A percentile compares a stretch with the other conserved stretches of the same genome.
Evolutionary conservation across 2,329 filamentous ascomycete genomes (phyloP).

Genomic region (Aspergillus caelatus): DNA sequence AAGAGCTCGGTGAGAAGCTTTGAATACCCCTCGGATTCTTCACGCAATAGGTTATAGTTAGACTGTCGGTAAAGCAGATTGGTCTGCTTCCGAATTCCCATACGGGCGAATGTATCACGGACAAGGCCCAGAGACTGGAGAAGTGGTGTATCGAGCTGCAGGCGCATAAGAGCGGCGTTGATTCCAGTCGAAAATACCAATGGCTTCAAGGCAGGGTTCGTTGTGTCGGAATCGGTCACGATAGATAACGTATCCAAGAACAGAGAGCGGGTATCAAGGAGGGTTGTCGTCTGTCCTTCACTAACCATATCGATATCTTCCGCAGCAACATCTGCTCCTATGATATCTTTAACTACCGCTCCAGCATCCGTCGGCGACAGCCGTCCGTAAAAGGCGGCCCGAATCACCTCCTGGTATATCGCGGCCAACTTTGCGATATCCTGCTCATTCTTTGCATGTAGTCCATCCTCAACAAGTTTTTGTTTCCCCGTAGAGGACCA

Average conservation of each 20-base stretch:
- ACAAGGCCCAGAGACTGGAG: slow-evolving; percentile 78
- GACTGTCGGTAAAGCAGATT: slow-evolving; percentile 93
- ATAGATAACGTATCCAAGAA: slow-evolving; percentile 85
- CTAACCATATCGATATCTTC: slow-evolving; percentile 53
- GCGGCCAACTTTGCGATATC: slow-evolving; percentile 70
- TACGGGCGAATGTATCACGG: slow-evolving; percentile 78
- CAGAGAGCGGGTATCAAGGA: slow-evolving; percentile 66
- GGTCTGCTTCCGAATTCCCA: slow-evolving; percentile 86
- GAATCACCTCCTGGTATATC: slow-evolving; percentile 83
- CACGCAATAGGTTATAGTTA: slow-evolving; percentile 92
- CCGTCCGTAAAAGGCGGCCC: slow-evolving; percentile 70
- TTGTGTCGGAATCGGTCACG: slow-evolving; percentile 70
- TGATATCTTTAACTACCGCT: slow-evolving; percentile 70
- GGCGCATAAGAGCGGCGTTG: slow-evolving; percentile 71
- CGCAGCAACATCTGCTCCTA: slow-evolving; percentile 57
- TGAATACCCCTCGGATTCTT: slow-evolving; percentile 95
- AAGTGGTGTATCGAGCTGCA: slow-evolving; percentile 77
- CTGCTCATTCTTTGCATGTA: slow-evolving; percentile 66
- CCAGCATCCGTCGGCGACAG: slow-evolving; percentile 72
- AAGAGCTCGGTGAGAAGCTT: slow-evolving; percentile 96
- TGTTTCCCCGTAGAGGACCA: slow-evolving; percentile 72
- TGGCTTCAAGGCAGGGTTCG: slow-evolving; percentile 60
- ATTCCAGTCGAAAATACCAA: slow-evolving; percentile 75
- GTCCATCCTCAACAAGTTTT: slow-evolving; percentile 66
- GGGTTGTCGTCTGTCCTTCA: slow-evolving; percentile 42